Evolutionary conservation across 345 rosid genomes (phyloP).

Genomic region (Bruguiera gymnorhiza): DNA sequence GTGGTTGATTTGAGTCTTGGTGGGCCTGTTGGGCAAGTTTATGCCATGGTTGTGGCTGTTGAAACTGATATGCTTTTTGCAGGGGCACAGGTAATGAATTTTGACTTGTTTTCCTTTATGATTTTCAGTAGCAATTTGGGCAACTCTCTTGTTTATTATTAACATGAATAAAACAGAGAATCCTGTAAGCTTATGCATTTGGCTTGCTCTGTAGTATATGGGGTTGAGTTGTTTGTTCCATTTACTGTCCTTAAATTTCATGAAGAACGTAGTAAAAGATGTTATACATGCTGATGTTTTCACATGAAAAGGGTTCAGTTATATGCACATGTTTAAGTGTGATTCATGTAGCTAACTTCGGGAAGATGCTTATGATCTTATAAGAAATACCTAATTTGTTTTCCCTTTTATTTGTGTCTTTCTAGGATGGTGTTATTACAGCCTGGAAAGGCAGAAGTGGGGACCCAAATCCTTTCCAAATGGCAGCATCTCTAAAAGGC

Average conservation of each 20-base stretch:
- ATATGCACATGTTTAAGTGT: too few species aligned
- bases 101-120: not conserved
- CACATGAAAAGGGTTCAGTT: not conserved
- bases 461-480: slow-evolving; percentile 34
- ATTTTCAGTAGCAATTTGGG: not conserved
- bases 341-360: too few species aligned
- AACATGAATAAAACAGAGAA: not conserved
- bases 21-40: slow-evolving; percentile 48
- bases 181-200: not conserved
- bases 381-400: not conserved
- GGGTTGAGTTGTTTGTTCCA: not conserved
- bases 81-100: slow-evolving; percentile 49
- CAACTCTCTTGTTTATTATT: not conserved
- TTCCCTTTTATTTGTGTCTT: not conserved
- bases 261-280: not conserved
- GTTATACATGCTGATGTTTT: not conserved
- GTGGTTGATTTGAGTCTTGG: slow-evolving; percentile 30
- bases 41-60: slow-evolving; percentile 34
- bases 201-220: not conserved
- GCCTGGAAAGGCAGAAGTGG: slow-evolving; percentile 45
- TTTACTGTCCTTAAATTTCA: not conserved
- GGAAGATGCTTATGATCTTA: not conserved
- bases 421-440: slow-evolving; percentile 45
- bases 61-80: slow-evolving; percentile 46
- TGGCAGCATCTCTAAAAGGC: slow-evolving; percentile 32